Evolutionary conservation across 495 filamentous ascomycete genomes (phyloP).

Genomic region (Xylaria intraflava): DNA sequence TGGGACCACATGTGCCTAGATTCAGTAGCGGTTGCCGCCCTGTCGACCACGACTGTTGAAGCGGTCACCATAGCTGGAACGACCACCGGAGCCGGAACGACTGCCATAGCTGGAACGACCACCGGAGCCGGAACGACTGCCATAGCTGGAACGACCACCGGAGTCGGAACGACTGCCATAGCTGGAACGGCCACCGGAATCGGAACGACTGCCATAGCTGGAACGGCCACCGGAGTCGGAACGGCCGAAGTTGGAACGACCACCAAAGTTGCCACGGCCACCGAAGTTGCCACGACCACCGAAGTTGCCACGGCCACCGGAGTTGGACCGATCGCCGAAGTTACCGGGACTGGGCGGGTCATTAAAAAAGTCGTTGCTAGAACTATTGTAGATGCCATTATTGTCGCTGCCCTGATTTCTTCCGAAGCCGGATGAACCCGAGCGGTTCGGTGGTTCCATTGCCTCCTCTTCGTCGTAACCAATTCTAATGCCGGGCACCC

Average conservation of each 20-base stretch:
- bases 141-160: slow-evolving; percentile 16
- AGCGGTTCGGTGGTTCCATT: no score
- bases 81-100: not conserved
- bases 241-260: not conserved
- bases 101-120: not conserved
- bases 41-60: not conserved
- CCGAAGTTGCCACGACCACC: not conserved
- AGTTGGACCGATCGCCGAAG: not conserved
- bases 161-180: slow-evolving; percentile 9
- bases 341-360: not conserved
- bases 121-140: slow-evolving; percentile 6
- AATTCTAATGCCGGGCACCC: slow-evolving; percentile 42
- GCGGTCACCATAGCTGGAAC: not conserved
- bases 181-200: slow-evolving; percentile 16
- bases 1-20: not conserved
- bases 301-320: not conserved
- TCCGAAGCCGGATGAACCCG: no score
- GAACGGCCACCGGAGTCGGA: slow-evolving; percentile 11
- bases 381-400: no score
- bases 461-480: slow-evolving; percentile 21
- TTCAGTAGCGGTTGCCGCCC: not conserved
- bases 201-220: slow-evolving; percentile 11
- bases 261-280: not conserved
- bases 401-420: no score
- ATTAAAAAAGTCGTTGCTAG: slow-evolving; percentile 1